Percentiles rank a stretch among this genome's conserved stretches.
phyloP scores from a whole-genome alignment of 805 yeast genomes.

The Wickerhamiella domercqiae region DNA sequence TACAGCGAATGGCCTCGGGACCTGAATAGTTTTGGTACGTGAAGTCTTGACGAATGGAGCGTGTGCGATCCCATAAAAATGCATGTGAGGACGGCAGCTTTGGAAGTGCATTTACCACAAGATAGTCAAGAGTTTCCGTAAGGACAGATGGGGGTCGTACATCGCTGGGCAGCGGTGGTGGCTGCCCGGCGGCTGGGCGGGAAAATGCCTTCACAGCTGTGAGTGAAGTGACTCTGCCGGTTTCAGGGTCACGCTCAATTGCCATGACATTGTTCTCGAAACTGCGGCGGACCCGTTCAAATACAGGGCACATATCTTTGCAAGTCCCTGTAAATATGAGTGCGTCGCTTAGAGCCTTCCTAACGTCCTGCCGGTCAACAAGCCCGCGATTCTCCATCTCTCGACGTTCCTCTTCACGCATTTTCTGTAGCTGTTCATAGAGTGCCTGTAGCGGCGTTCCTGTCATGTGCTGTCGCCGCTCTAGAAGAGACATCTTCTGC shows the following conservation, averaged over 20 bases:
- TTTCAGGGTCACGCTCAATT: constrained; percentile 50
- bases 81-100: constrained; percentile 74
- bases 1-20: constrained; percentile 84
- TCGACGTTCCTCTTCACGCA: constrained; percentile 60
- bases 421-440: constrained; percentile 50
- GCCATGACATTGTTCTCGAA: constrained; percentile 74
- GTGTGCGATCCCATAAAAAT: constrained; percentile 91
- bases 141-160: constrained; percentile 83
- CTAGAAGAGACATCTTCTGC: constrained; percentile 34
- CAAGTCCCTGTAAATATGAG: constrained; percentile 80
- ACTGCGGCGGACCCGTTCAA: constrained; percentile 76
- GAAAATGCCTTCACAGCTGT: constrained; percentile 83
- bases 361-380: constrained; percentile 74
- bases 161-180: constrained; percentile 94
- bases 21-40: constrained; percentile 90
- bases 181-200: constrained; percentile 96
- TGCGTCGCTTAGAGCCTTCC: constrained; percentile 77
- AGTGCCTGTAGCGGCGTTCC: constrained; percentile 48
- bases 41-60: constrained; percentile 93
- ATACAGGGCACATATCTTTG: constrained; percentile 85
- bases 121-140: constrained; percentile 49
- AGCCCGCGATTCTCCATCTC: constrained; percentile 68
- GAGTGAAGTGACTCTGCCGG: constrained; percentile 39
- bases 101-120: constrained; percentile 47
- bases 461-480: constrained; percentile 29